Evolutionary conservation across 371 early-diverging fungal species (phyloP).

Genomic region (Apophysomyces elegans): DNA sequence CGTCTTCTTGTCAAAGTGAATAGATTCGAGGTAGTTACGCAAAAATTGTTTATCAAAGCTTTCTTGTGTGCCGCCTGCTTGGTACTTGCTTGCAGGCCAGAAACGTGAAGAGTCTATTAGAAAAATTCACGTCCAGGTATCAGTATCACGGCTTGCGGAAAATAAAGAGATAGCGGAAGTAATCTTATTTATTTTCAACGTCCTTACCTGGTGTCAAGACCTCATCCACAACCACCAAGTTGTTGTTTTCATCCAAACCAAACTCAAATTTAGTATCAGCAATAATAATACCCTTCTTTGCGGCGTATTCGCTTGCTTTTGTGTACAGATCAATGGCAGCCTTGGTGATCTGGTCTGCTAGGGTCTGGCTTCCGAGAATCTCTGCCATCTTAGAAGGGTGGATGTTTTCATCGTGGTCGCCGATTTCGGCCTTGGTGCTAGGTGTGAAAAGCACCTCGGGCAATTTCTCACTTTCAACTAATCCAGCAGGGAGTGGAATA

Average conservation of each 20-base stretch:
- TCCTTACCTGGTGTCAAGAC: slow-evolving; percentile 90
- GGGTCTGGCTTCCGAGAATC: slow-evolving; percentile 74
- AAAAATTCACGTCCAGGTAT: background rate
- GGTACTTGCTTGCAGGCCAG: slow-evolving; percentile 89
- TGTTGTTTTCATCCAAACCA: slow-evolving; percentile 86
- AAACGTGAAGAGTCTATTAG: slow-evolving; percentile 92
- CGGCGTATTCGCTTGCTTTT: slow-evolving; percentile 78
- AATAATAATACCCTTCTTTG: slow-evolving; percentile 89
- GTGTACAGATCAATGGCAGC: slow-evolving; percentile 51
- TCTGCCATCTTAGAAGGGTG: slow-evolving; percentile 89
- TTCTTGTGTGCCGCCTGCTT: slow-evolving; percentile 83
- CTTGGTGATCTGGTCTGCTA: slow-evolving; percentile 44
- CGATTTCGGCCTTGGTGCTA: slow-evolving; percentile 97
- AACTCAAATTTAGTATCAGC: slow-evolving; percentile 99
- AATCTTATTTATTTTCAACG: background rate
- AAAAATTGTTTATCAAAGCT: slow-evolving; percentile 97
- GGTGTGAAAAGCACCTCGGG: slow-evolving; percentile 91
- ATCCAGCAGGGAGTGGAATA: slow-evolving; percentile 79
- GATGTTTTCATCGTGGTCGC: slow-evolving; percentile 97
- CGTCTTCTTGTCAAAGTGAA: slow-evolving; percentile 87
- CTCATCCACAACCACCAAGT: slow-evolving; percentile 90
- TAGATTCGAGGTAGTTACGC: slow-evolving; percentile 90
- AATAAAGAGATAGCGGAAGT: too few relatives aligned
- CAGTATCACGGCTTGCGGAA: too few relatives aligned
- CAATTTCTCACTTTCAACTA: slow-evolving; percentile 87